Evolutionary conservation across 1,139 yeast species (phyloP), one percentile per base, ranked within the genome.

Genomic region (Yamadazyma taylorii): DNA sequence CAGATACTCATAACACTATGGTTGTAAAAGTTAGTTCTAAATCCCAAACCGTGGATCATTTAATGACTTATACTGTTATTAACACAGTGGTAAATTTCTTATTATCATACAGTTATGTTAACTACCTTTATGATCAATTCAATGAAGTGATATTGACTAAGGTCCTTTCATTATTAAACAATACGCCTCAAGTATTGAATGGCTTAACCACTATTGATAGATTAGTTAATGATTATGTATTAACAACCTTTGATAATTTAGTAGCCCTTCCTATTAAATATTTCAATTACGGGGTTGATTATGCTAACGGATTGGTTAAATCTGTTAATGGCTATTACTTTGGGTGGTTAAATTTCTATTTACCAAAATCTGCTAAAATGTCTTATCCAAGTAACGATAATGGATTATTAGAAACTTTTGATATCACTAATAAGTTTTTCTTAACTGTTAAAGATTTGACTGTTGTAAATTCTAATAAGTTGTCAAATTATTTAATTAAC

Each of bases 331-430:
- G 50, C 29, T 42, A 46, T n/a, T 56, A 57, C 47, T 57, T 66
- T 50, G 50, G 52, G 43, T 64, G 66, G 6, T 52, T 59, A 36
- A 62, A 66, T 51, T 55, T 58, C 50, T 63, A 57, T 42, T 60
- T 66, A 48, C 69, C 71, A 40, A 53, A 55, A 46, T 52, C 53
- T 21, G 53, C 43, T 33, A 27, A 27, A 16, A 16, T 27, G 14
- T 10, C 21, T 7, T 27, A 27, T 12, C 30, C 30, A 3, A 15
- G 21, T 8, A 27, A 27, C 10, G 4, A 16, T 21, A 27, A 27
- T n/a, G 30, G 30, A 17, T 27, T 27, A 16, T 27, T 27, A 16
- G 30, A 65, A 43, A 62, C 67, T 30, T 51, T 58, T 36, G 53
- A 52, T 35, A 66, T 69, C 40, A 46, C 63, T 31, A 58, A 56